These are phyloP conservation scores for Penicillium tannophilum DNA, from an alignment of 495 filamentous ascomycete genomes.

Conservation along the genomic window DNA sequence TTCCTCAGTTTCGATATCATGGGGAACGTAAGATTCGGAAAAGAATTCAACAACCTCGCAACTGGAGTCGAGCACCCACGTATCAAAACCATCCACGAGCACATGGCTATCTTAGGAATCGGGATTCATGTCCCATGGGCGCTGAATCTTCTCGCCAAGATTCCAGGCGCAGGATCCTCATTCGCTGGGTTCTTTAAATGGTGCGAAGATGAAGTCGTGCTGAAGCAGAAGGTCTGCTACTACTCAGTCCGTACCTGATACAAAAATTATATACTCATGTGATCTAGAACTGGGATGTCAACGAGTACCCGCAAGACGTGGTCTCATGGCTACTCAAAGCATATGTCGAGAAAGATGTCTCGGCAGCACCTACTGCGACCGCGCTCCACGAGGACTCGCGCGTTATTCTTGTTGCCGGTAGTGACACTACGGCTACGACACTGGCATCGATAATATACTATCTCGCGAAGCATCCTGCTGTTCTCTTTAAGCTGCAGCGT, in stretches of 20 bases:
- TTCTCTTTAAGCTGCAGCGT: not conserved
- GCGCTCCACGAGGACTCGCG: constrained; percentile 2
- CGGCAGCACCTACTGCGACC: not conserved
- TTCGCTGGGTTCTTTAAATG: constrained; percentile 1
- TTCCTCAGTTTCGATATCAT: constrained; percentile 23
- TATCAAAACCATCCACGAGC: constrained; percentile 38
- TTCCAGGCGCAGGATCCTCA: not conserved
- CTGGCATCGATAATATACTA: not conserved
- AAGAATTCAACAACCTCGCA: constrained; percentile 17
- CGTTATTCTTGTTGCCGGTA: not conserved
- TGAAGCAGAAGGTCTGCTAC: not conserved
- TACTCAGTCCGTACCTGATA: not conserved
- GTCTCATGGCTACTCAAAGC: constrained; percentile 13
- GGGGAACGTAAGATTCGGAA: constrained; percentile 18
- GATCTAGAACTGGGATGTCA: not conserved
- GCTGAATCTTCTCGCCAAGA: not conserved
- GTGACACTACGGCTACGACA: not conserved
- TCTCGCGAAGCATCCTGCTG: not conserved
- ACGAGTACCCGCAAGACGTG: constrained; percentile 1
- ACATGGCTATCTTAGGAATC: constrained; percentile 14
- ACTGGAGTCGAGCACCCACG: constrained; percentile 53
- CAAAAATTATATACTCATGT: too few species aligned
- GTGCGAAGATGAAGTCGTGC: constrained; percentile 3
- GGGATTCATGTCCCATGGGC: constrained; percentile 3
- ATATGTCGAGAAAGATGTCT: not conserved